A percentile compares a stretch with the other conserved stretches of the same genome.
These are phyloP conservation scores for Coemansia brasiliensis DNA, from an alignment of 192 early-diverging fungal species.

Conservation along the genomic window DNA sequence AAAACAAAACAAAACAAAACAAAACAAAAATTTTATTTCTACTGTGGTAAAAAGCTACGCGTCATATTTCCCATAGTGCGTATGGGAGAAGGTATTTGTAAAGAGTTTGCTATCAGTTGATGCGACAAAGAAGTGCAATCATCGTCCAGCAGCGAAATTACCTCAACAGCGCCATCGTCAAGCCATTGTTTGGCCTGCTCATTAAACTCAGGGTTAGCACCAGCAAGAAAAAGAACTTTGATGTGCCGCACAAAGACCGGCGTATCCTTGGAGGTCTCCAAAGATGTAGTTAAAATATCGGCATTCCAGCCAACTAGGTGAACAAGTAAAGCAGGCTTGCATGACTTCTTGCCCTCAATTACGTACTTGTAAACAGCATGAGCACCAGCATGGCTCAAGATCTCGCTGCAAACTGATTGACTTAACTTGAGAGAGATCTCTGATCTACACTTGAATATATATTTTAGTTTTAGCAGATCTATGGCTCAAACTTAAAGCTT, in stretches of 20 bases:
- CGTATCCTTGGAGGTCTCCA: too few species aligned
- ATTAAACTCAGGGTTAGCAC: constrained; percentile 14
- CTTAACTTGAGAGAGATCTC: constrained; percentile 15
- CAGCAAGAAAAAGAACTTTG: constrained; percentile 32
- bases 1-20: constrained; percentile 3
- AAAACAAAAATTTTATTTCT: neutral
- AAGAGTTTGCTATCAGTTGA: constrained; percentile 19
- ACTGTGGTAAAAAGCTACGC: constrained; percentile 32
- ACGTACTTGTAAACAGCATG: constrained; percentile 53
- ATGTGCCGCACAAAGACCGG: constrained; percentile 18
- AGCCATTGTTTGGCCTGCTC: constrained; percentile 27
- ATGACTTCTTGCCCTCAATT: constrained; percentile 35
- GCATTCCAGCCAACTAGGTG: constrained; percentile 51
- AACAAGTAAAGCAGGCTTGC: constrained; percentile 31
- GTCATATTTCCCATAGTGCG: constrained; percentile 41
- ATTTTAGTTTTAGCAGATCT: neutral
- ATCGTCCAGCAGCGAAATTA: constrained; percentile 33
- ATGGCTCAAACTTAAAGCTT: neutral
- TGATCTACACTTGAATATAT: constrained; percentile 1
- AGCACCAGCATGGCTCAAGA: constrained; percentile 42
- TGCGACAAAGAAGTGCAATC: constrained; percentile 24
- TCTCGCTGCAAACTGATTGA: constrained; percentile 34
- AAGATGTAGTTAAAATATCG: constrained; percentile 21
- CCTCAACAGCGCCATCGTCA: constrained; percentile 29
- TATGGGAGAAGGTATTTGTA: constrained; percentile 30